Percentiles rank a stretch among this genome's conserved stretches.
phyloP scores from a whole-genome alignment of 257 asterid species.

The Schizonepeta tenuifolia region DNA sequence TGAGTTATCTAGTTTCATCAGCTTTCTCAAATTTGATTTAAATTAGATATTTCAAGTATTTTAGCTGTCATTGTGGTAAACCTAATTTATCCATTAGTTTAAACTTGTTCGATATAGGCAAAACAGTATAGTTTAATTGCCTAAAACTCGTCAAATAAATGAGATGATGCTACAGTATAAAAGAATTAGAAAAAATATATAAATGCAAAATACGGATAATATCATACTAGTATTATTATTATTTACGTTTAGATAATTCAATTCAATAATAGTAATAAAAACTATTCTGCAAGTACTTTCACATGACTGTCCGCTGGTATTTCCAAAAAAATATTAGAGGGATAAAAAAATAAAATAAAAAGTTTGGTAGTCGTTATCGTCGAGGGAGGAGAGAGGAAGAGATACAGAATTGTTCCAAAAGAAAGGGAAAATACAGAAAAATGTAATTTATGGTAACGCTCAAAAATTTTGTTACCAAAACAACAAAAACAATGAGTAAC shows the following conservation, averaged over 20 bases:
- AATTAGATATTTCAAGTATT: neutral
- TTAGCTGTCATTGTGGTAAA: neutral
- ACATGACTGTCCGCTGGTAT: neutral
- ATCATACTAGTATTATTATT: no score
- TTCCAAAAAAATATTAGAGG: neutral
- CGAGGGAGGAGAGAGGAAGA: neutral
- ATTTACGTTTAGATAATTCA: no score
- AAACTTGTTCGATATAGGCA: no score
- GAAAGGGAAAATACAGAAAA: slow-evolving; percentile 16
- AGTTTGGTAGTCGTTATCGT: neutral
- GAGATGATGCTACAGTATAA: no score
- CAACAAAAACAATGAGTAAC: slow-evolving; percentile 32
- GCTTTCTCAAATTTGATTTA: neutral
- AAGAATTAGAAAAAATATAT: neutral
- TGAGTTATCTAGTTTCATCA: neutral
- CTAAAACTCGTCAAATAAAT: no score
- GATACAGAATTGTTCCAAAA: slow-evolving; percentile 38
- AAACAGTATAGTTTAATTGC: no score
- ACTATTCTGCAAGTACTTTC: neutral
- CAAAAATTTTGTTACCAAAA: neutral
- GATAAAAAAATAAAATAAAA: no score
- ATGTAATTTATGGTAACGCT: neutral
- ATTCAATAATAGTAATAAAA: neutral
- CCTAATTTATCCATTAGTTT: neutral
- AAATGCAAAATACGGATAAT: no score